Evolutionary conservation across 2,329 filamentous ascomycete species (phyloP).

Genomic region (Cordyceps sp.): DNA sequence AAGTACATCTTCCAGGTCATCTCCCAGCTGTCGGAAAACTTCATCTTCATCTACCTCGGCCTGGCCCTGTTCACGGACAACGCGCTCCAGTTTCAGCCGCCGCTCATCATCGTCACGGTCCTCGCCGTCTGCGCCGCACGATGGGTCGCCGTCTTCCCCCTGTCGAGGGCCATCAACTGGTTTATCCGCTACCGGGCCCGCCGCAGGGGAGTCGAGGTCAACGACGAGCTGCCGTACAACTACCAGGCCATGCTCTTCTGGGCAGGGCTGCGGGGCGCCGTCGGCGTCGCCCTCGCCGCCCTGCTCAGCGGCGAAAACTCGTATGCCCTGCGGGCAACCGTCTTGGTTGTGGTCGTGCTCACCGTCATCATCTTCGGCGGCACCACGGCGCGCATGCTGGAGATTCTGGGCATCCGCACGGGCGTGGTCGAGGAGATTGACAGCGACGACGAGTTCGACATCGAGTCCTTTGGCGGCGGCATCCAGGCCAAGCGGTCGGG

Average conservation of each 20-base stretch:
- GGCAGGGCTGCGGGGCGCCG: slow-evolving; percentile 88
- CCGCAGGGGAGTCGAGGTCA: slow-evolving; percentile 54
- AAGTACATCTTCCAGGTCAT: slow-evolving; percentile 95
- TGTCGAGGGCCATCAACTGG: slow-evolving; percentile 81
- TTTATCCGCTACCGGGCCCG: slow-evolving; percentile 75
- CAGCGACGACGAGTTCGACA: slow-evolving; percentile 97
- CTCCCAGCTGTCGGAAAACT: slow-evolving; percentile 92
- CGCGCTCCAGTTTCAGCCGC: slow-evolving; percentile 75
- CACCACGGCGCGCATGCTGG: slow-evolving; percentile 92
- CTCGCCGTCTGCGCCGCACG: slow-evolving; percentile 81
- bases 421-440: slow-evolving; percentile 95
- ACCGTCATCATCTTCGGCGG: slow-evolving; percentile 98
- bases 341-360: slow-evolving; percentile 91
- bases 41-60: slow-evolving; percentile 98
- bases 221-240: slow-evolving; percentile 80
- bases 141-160: slow-evolving; percentile 87
- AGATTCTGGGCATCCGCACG: slow-evolving; percentile 91
- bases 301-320: slow-evolving; percentile 71
- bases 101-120: slow-evolving; percentile 87
- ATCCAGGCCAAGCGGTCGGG: slow-evolving; percentile 71
- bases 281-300: slow-evolving; percentile 86
- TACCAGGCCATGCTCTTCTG: slow-evolving; percentile 99
- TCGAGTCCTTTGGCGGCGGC: slow-evolving; percentile 56
- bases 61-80: slow-evolving; percentile 87
- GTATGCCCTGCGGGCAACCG: slow-evolving; percentile 74